Evolutionary conservation across 208 protist genomes (phyloP), one percentile per base, ranked within the genome.

Genomic region (Naegleria fowleri): DNA sequence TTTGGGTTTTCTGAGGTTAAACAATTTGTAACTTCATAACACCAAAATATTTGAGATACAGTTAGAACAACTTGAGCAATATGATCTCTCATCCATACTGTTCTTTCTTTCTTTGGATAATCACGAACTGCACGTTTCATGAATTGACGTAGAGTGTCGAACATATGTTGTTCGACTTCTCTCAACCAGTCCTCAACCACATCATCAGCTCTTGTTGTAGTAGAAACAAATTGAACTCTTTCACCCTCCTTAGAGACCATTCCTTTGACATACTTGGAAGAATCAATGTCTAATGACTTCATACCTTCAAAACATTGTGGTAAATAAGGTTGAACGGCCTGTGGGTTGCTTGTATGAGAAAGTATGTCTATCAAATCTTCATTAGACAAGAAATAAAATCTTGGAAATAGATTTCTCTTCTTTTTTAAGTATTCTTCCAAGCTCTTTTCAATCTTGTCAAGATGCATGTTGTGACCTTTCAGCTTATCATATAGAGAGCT

Each of bases 261-360:
- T 33, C 95, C 92, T 19, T 83, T 83, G 0, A 93, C 33, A 22
- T 67, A 51, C 88, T 83, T 90, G 93, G 92, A 83, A 59, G 87
- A 84, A 94, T 94, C 36, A 83, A 96, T 95, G 36, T 95, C 92
- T 5, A 96, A 92, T 40, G 52, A 88, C 19, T 94, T 90, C 55
- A 96, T 97, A 92, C 96, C 96, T 94, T 99, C 98, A 92, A 99
- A 99, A 96, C 98, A 99, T 94, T 99, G 99, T 39, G 96, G 93
- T 95, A 99, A 97, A 94, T 99, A 97, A 59, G 97, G 96, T 95
- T 99, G 98, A 92, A 99, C 98, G 86, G 97, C 95, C 90, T 98
- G 96, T 15, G 98, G 98, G 75, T 98, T 98, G 92, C 97, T 98
- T 92, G 97, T 98, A 92, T 99, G 98, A 51, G 99, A 96, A n/a